A percentile compares a stretch with the other conserved stretches of the same genome.
Evolutionary conservation across 2,329 filamentous ascomycete genomes (phyloP).

Genomic region (Fusarium concolor): DNA sequence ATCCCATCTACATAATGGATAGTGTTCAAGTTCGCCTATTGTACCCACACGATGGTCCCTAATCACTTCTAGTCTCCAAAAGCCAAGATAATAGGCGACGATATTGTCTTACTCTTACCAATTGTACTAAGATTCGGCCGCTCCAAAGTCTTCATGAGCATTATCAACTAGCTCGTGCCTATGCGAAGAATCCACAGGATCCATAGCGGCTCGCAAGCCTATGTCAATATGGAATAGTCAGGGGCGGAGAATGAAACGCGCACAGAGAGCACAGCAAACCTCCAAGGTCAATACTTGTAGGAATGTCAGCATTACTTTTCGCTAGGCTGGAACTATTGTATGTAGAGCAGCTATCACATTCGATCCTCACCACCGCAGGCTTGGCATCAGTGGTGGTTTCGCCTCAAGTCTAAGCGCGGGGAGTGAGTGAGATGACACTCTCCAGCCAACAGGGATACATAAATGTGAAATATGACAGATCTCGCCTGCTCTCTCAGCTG

Average conservation of each 20-base stretch:
- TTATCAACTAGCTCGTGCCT: background rate
- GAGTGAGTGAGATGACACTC: background rate
- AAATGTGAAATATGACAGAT: conserved; percentile 14
- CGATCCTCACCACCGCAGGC: background rate
- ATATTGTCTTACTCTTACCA: background rate
- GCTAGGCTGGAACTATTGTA: background rate
- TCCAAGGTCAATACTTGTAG: background rate
- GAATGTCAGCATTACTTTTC: background rate
- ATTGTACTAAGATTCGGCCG: background rate
- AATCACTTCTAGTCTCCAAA: background rate
- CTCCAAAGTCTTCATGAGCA: background rate
- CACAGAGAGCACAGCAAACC: background rate
- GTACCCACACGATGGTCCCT: conserved; percentile 1
- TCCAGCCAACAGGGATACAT: conserved; percentile 4
- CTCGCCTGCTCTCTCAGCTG: conserved; percentile 13
- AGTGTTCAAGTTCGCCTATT: background rate
- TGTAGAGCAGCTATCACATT: background rate
- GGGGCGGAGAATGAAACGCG: background rate
- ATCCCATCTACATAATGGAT: background rate
- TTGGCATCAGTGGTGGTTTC: conserved; percentile 4
- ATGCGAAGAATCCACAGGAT: background rate
- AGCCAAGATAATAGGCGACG: background rate
- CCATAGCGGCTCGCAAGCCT: background rate
- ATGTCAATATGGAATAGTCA: conserved; percentile 16
- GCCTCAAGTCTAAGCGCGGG: conserved; percentile 23